Evolutionary conservation across 306 rosid species (phyloP).

Genomic region (Hylodesmum podocarpum): DNA sequence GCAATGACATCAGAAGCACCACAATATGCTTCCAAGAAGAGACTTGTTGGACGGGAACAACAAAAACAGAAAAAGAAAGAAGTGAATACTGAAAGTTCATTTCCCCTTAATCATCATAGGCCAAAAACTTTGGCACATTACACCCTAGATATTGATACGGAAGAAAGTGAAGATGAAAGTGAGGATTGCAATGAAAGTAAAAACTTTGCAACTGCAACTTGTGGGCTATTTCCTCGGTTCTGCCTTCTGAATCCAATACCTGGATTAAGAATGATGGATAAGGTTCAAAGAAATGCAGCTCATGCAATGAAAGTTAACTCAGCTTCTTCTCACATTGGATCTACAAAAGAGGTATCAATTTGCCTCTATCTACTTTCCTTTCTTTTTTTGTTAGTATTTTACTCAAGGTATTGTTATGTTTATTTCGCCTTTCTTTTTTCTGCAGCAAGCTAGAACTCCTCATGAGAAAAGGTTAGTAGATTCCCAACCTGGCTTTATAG

Average conservation of each 20-base stretch:
- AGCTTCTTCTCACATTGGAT: conserved; percentile 42
- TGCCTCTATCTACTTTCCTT: conserved; percentile 4
- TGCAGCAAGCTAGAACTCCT: conserved; percentile 46
- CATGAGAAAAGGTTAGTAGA: conserved; percentile 30
- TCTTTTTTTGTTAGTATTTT: not conserved
- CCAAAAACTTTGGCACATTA: conserved; percentile 34
- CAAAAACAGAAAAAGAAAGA: conserved; percentile 48
- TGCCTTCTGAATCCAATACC: conserved; percentile 57
- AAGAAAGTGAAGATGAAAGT: conserved; percentile 54
- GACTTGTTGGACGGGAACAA: conserved; percentile 44
- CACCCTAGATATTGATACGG: conserved; percentile 34
- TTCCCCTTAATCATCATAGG: conserved; percentile 39
- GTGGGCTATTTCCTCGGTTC: conserved; percentile 63
- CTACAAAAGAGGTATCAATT: conserved; percentile 45
- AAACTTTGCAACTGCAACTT: conserved; percentile 35
- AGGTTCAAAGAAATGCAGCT: conserved; percentile 35
- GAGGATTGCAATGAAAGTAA: conserved; percentile 39
- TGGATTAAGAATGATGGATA: conserved; percentile 51
- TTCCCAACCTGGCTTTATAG: conserved; percentile 30
- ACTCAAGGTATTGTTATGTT: conserved; percentile 7
- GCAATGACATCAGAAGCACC: conserved; percentile 73
- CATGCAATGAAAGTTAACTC: conserved; percentile 43
- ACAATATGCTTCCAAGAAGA: conserved; percentile 52
- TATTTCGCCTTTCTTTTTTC: conserved; percentile 25
- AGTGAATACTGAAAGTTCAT: conserved; percentile 24